These are phyloP conservation scores for Symbiodinium natans DNA, from an alignment of 73 alveolate species.

Conservation along the genomic window DNA sequence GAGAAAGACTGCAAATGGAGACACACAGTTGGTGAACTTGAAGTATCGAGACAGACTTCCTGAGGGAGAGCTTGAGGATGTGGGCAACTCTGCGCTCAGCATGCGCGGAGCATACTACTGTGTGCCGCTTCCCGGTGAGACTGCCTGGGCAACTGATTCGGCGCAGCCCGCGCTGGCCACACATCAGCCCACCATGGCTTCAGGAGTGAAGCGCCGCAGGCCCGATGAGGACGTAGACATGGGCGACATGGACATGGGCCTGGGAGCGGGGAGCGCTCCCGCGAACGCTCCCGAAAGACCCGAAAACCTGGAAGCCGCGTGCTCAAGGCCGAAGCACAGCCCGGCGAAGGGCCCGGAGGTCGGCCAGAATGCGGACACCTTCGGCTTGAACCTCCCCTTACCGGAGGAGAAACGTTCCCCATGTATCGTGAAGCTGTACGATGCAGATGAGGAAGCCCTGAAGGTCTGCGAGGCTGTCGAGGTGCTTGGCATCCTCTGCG, in stretches of 20 bases:
- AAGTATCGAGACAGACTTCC: slow-evolving; percentile 82
- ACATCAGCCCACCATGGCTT: neutral
- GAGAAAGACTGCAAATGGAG: neutral
- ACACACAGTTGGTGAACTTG: slow-evolving; percentile 33
- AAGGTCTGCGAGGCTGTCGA: slow-evolving; percentile 41
- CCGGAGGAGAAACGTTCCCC: slow-evolving; percentile 23
- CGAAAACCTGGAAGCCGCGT: neutral
- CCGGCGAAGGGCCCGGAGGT: neutral
- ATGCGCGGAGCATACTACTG: slow-evolving; percentile 65
- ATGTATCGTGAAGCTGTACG: slow-evolving; percentile 88
- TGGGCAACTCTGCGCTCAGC: slow-evolving; percentile 25
- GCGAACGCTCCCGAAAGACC: neutral
- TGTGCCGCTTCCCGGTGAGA: slow-evolving; percentile 82
- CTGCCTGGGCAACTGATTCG: slow-evolving; percentile 47
- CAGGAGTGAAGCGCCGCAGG: slow-evolving; percentile 23
- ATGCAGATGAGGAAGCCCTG: slow-evolving; percentile 67
- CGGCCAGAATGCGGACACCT: slow-evolving; percentile 23
- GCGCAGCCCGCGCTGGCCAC: neutral
- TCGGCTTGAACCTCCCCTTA: slow-evolving; percentile 66
- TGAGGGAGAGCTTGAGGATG: slow-evolving; percentile 34
- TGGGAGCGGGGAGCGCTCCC: neutral
- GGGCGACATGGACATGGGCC: neutral
- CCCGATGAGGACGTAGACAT: slow-evolving; percentile 72
- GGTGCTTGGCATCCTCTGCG: slow-evolving; percentile 55
- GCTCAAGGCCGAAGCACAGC: neutral